Evolutionary conservation across 257 asterid genomes (phyloP), one percentile per base, ranked within the genome.

Genomic region (Ilex asprella): DNA sequence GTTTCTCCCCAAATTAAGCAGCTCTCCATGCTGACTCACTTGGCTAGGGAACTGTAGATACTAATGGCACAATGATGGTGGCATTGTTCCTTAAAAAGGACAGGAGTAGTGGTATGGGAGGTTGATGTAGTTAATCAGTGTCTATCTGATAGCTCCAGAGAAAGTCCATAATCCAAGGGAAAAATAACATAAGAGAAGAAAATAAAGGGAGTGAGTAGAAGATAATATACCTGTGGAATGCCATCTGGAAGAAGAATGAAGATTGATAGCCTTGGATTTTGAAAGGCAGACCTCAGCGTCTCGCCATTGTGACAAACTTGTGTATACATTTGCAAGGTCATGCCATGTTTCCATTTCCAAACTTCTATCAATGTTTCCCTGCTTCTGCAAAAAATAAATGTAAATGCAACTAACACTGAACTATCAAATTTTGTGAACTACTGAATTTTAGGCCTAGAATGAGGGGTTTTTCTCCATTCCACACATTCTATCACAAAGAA

Each of bases 271-370:
- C 78, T 84, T 88, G 1, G 96, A 91, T 70, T 88, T 91, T 11
- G 79, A 68, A 53, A 91, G 94, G 63, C 98, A 91, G 70, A 77
- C 82, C 77, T 91, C 96, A 27, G 96, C 95, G 67, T 91, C 98
- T 14, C 78, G 78, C 98, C 95, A 88, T 67, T 82, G 98, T 39
- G 88, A 88, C 62, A 91, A 67, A 73, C 89, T 79, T 44, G 90
- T 81, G 70, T 88, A 88, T 50, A 86, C 79, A 30, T 86, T 81
- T 7, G 98, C 95, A 12, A 91, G 81, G 75, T 88, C 98, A 31
- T 88, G 96, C 98, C 98, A 91, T 57, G 87, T 84, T 81, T 88
- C 94, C 85, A 84, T 73, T 82, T 91, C 98, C 67, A 88, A 67
- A 61, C 69, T 84, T 56, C 73, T 67, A 39, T 54, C 64, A 44